Evolutionary conservation across 495 filamentous ascomycete species (phyloP).

Genomic region (Jackrogersella minutella): DNA sequence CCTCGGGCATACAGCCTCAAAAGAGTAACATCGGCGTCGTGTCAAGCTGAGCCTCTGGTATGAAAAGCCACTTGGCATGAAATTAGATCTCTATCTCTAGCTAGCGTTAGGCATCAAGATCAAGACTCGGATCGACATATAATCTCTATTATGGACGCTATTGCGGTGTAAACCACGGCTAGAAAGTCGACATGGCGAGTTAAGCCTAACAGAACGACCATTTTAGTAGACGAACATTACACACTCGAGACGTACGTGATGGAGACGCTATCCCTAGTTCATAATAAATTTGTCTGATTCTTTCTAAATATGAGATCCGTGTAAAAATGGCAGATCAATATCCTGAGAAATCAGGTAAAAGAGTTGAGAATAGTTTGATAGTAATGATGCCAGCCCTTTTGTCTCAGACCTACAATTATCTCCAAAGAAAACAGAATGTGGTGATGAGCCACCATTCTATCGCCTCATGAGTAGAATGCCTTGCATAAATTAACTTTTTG

Average conservation of each 20-base stretch:
- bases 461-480: neutral
- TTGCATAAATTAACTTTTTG: neutral
- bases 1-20: slow-evolving; percentile 1
- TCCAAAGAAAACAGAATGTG: neutral
- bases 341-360: too few relatives aligned
- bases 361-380: neutral
- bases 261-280: neutral
- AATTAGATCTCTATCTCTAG: neutral
- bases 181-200: neutral
- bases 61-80: neutral
- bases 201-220: neutral
- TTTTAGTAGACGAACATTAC: neutral
- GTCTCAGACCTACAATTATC: too few relatives aligned
- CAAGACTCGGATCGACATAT: neutral
- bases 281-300: neutral
- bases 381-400: neutral
- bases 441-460: neutral
- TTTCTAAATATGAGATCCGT: neutral
- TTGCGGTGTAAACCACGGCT: neutral
- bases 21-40: neutral
- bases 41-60: neutral
- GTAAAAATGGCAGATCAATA: too few relatives aligned
- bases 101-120: slow-evolving; percentile 5
- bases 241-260: neutral
- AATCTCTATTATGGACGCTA: neutral